Percentiles rank a stretch among this genome's conserved stretches.
phyloP scores from a whole-genome alignment of 495 filamentous ascomycete genomes.

The Annulohypoxylon bovei region DNA sequence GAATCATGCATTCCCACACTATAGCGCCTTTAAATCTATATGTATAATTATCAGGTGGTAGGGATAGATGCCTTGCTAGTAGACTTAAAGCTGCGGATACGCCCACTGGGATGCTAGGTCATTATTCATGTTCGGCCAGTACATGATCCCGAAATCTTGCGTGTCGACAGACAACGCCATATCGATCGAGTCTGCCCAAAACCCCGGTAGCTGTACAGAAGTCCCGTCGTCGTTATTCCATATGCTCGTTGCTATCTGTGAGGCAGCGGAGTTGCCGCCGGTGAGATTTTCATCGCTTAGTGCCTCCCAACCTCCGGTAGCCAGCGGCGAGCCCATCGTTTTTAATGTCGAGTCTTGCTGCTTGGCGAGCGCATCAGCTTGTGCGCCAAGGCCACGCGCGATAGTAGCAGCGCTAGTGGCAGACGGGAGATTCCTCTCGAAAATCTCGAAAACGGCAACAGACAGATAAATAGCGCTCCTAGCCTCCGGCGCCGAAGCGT shows the following conservation, averaged over 20 bases:
- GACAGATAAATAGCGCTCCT: constrained; percentile 52
- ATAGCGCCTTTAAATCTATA: too few species aligned
- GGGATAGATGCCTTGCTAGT: too few species aligned
- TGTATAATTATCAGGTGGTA: too few species aligned
- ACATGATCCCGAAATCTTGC: constrained; percentile 28
- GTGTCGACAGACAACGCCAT: constrained; percentile 30
- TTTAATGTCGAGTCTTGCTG: constrained; percentile 7
- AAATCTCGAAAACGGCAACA: constrained; percentile 57
- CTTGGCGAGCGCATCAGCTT: constrained; percentile 26
- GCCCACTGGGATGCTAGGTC: constrained; percentile 19
- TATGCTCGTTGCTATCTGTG: not conserved
- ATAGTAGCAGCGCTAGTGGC: constrained; percentile 56
- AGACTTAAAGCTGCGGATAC: constrained; percentile 1
- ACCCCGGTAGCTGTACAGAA: constrained; percentile 17
- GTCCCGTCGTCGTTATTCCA: constrained; percentile 8
- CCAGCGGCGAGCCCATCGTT: not conserved
- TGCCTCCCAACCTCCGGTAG: not conserved
- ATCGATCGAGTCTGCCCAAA: constrained; percentile 29
- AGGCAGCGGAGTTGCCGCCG: not conserved
- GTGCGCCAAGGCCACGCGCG: constrained; percentile 36
- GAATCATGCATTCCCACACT: too few species aligned
- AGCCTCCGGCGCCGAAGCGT: constrained; percentile 43
- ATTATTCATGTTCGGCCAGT: constrained; percentile 25
- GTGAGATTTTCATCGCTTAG: not conserved
- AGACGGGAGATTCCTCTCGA: constrained; percentile 55